These are phyloP conservation scores for Plenodomus lindquistii DNA, from an alignment of 2,329 filamentous ascomycete species.

Conservation along the genomic window DNA sequence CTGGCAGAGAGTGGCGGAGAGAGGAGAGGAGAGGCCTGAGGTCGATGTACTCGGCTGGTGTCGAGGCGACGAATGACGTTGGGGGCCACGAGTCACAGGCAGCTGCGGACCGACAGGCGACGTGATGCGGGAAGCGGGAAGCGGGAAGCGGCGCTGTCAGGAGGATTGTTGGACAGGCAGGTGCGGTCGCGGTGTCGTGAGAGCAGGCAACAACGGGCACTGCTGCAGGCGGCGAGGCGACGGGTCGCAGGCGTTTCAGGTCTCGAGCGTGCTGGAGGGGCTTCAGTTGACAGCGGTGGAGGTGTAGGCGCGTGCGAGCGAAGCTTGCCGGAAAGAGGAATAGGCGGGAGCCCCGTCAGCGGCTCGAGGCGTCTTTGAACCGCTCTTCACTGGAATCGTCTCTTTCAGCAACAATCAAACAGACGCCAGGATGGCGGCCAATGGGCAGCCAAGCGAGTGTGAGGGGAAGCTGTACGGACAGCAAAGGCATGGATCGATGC, in stretches of 20 bases:
- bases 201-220: slow-evolving; percentile 4
- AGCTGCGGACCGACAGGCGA: slow-evolving; percentile 27
- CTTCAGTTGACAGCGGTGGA: slow-evolving; percentile 20
- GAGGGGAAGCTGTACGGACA: background rate
- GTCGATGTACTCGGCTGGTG: slow-evolving; percentile 10
- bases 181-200: background rate
- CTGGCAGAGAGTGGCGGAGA: background rate
- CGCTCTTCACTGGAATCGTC: slow-evolving; percentile 8
- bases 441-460: slow-evolving; percentile 1
- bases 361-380: slow-evolving; percentile 15
- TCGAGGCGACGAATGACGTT: slow-evolving; percentile 32
- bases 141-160: slow-evolving; percentile 11
- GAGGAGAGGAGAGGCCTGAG: slow-evolving; percentile 1
- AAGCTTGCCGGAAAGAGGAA: slow-evolving; percentile 35
- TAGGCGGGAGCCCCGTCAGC: slow-evolving; percentile 14
- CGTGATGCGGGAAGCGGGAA: slow-evolving; percentile 9
- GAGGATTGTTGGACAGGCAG: slow-evolving; percentile 6
- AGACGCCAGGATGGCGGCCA: slow-evolving; percentile 6
- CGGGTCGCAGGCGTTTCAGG: slow-evolving; percentile 31
- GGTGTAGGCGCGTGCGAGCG: slow-evolving; percentile 34
- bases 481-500: slow-evolving; percentile 8
- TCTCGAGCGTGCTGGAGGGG: slow-evolving; percentile 26
- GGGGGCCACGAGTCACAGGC: slow-evolving; percentile 28
- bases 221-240: slow-evolving; percentile 9
- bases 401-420: slow-evolving; percentile 11